Percentiles rank a stretch among this genome's conserved stretches.
Evolutionary conservation across 2,329 filamentous ascomycete genomes (phyloP).

Genomic region (Xylaria hypoxylon): DNA sequence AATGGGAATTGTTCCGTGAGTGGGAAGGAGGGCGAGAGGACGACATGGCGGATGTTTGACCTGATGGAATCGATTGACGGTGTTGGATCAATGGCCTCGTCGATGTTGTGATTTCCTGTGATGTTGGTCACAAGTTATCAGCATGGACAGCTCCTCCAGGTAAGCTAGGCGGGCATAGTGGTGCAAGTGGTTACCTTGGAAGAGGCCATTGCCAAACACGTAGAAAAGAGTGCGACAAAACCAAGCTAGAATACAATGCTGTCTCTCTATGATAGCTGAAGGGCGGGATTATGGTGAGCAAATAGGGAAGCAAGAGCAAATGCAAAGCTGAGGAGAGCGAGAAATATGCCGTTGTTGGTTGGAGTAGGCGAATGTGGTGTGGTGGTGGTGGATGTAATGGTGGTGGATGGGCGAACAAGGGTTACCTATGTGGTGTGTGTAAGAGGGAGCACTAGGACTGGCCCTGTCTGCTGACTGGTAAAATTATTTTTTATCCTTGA

Average conservation of each 20-base stretch:
- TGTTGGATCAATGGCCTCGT: conserved; percentile 75
- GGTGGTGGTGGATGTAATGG: conserved; percentile 37
- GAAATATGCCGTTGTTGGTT: conserved; percentile 45
- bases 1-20: conserved; percentile 80
- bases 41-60: conserved; percentile 68
- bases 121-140: conserved; percentile 52
- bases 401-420: conserved; percentile 44
- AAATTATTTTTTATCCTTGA: conserved; percentile 36
- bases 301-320: conserved; percentile 38
- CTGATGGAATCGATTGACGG: conserved; percentile 69
- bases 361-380: conserved; percentile 43
- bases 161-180: conserved; percentile 43
- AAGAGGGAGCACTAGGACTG: conserved; percentile 33
- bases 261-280: conserved; percentile 23
- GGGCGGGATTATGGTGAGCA: conserved; percentile 35
- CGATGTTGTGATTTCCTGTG: conserved; percentile 72
- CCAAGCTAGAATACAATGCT: conserved; percentile 34
- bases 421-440: conserved; percentile 36
- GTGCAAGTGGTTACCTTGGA: conserved; percentile 64
- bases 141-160: conserved; percentile 50
- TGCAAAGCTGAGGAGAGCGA: conserved; percentile 43
- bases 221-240: conserved; percentile 46
- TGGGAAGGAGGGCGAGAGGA: conserved; percentile 68
- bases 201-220: conserved; percentile 67
- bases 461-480: conserved; percentile 36